Percentiles rank a stretch among this genome's conserved stretches.
phyloP scores from a whole-genome alignment of 2,329 filamentous ascomycete species.

The Herpotrichia juniperi region DNA sequence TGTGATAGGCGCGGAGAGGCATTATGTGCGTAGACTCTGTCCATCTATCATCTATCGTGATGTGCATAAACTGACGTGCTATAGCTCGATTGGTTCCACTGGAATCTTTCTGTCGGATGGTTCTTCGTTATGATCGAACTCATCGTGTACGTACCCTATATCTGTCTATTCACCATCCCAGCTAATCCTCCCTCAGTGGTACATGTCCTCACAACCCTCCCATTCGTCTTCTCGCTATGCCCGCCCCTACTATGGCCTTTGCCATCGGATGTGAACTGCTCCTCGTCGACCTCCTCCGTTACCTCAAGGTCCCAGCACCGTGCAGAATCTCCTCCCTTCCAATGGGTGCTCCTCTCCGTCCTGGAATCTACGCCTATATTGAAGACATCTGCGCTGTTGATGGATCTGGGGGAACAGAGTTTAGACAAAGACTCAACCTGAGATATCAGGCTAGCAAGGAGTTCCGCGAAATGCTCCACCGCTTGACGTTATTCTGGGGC shows the following conservation, averaged over 20 bases:
- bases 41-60: background rate
- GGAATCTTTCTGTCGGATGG: constrained; percentile 62
- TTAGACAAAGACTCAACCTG: constrained; percentile 57
- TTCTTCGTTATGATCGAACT: constrained; percentile 63
- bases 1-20: constrained; percentile 54
- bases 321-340: constrained; percentile 61
- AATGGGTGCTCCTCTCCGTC: constrained; percentile 56
- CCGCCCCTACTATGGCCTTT: constrained; percentile 58
- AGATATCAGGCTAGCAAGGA: constrained; percentile 60
- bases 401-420: constrained; percentile 59
- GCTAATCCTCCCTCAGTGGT: constrained; percentile 42
- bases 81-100: constrained; percentile 63
- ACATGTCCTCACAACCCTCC: constrained; percentile 55
- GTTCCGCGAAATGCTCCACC: constrained; percentile 60
- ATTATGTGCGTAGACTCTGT: constrained; percentile 38
- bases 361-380: constrained; percentile 61
- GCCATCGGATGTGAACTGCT: constrained; percentile 59
- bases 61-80: constrained; percentile 20
- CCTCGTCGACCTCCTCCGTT: constrained; percentile 56
- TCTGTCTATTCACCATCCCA: constrained; percentile 7
- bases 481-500: constrained; percentile 60
- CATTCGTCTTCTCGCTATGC: constrained; percentile 61
- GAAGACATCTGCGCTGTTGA: constrained; percentile 62
- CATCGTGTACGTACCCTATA: constrained; percentile 50
- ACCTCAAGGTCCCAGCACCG: constrained; percentile 53